A percentile compares a stretch with the other conserved stretches of the same genome.
These are phyloP conservation scores for Periconia macrospinosa DNA, from an alignment of 2,329 filamentous ascomycete genomes.

Conservation along the genomic window DNA sequence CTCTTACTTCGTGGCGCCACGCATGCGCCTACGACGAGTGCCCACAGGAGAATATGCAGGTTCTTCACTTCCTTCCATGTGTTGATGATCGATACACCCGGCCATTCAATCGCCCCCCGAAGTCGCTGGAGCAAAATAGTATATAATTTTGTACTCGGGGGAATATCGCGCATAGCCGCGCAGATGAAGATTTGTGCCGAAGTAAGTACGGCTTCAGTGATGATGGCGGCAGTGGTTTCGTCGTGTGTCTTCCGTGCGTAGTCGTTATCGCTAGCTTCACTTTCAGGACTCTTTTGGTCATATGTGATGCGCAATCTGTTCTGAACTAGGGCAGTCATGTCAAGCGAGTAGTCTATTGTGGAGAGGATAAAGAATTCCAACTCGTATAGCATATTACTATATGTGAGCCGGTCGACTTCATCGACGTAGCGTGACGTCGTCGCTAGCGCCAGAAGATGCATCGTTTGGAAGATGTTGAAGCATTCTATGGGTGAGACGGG, in stretches of 20 bases:
- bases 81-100: conserved; percentile 2
- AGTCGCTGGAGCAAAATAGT: conserved; percentile 17
- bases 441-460: conserved; percentile 26
- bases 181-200: conserved; percentile 27
- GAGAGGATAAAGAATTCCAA: conserved; percentile 21
- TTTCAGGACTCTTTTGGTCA: conserved; percentile 8
- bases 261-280: conserved; percentile 15
- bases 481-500: conserved; percentile 20
- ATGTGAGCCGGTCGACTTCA: conserved; percentile 12
- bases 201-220: conserved; percentile 21
- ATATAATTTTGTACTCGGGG: conserved; percentile 23
- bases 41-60: conserved; percentile 23
- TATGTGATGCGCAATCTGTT: not conserved
- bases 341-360: conserved; percentile 19
- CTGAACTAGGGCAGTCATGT: conserved; percentile 19
- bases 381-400: conserved; percentile 28
- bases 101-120: conserved; percentile 13
- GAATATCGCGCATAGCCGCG: conserved; percentile 20
- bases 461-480: conserved; percentile 30
- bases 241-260: not conserved
- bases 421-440: conserved; percentile 17
- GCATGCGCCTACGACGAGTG: conserved; percentile 19
- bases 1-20: conserved; percentile 6
- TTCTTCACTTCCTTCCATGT: conserved; percentile 21
- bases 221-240: not conserved